Percentiles rank a stretch among this genome's conserved stretches.
Evolutionary conservation across 257 asterid genomes (phyloP).

Genomic region (Avicennia marina): DNA sequence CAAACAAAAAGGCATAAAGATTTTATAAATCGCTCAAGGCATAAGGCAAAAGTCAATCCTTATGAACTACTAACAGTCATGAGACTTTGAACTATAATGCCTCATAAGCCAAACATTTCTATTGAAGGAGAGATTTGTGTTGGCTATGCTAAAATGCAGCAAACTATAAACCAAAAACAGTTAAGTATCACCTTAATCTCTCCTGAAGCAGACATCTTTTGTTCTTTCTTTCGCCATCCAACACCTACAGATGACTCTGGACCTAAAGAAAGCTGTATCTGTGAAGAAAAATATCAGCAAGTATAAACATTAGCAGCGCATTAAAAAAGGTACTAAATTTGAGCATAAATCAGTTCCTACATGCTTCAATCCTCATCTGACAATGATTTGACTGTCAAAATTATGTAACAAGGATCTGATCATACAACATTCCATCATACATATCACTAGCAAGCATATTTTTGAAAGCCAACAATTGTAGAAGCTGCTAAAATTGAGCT

Average conservation of each 20-base stretch:
- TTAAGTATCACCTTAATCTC: constrained; percentile 62
- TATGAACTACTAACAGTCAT: no score
- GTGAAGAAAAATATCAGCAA: constrained; percentile 23
- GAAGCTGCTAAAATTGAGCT: neutral
- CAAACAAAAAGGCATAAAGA: neutral
- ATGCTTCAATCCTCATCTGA: neutral
- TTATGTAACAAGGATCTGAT: neutral
- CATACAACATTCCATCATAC: neutral
- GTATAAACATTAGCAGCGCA: neutral
- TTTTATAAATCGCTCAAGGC: neutral
- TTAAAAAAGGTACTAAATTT: neutral
- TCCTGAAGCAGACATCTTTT: constrained; percentile 81
- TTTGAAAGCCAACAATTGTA: constrained; percentile 7
- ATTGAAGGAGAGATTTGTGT: neutral
- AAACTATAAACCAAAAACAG: neutral
- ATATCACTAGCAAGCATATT: constrained; percentile 1
- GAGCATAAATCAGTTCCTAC: neutral
- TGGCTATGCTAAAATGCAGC: neutral
- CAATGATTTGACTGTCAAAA: neutral
- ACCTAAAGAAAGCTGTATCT: constrained; percentile 90
- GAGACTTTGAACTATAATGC: no score
- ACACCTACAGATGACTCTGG: constrained; percentile 74
- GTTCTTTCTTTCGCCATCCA: constrained; percentile 87
- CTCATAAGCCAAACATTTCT: neutral
- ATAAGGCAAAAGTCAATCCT: neutral